A percentile compares a stretch with the other conserved stretches of the same genome.
Conservation (phyloP, 805 yeast genomes). For the Kuraishia cidri region DNA sequence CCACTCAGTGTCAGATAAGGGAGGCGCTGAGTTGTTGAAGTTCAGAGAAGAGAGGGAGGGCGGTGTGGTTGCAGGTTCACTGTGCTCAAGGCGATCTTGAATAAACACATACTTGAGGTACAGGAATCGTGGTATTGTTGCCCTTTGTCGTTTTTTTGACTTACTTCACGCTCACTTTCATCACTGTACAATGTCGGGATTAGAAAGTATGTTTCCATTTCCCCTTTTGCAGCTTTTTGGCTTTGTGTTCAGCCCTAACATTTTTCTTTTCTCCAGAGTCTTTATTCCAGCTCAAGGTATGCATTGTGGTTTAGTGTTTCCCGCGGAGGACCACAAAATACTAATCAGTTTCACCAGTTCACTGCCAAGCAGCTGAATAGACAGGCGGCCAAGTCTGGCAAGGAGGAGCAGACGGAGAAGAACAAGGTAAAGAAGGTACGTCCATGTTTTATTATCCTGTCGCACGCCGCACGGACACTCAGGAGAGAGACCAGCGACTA, state of each 20-base stretch:
- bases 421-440: conserved; percentile 70
- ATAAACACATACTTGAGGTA: no score
- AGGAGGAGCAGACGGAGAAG: conserved; percentile 83
- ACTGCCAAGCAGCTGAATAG: conserved; percentile 89
- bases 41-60: no score
- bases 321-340: background rate
- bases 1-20: no score
- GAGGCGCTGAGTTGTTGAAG: no score
- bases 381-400: conserved; percentile 85
- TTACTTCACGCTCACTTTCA: no score
- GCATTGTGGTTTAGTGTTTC: conserved; percentile 6
- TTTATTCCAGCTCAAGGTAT: conserved; percentile 50
- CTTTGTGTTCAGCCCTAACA: background rate
- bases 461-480: no score
- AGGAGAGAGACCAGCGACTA: background rate
- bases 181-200: conserved; percentile 30
- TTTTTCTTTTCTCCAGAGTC: conserved; percentile 33
- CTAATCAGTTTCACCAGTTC: conserved; percentile 35
- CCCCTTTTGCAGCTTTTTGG: background rate
- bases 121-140: no score
- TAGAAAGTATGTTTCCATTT: conserved; percentile 29
- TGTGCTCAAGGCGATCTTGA: no score
- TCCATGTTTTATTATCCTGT: background rate
- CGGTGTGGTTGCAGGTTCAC: no score
- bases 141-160: no score